These are phyloP conservation scores for Bolboschoenoplectus hybrid DNA, from an alignment of 202 grass and related monocot genomes.

Conservation along the genomic window DNA sequence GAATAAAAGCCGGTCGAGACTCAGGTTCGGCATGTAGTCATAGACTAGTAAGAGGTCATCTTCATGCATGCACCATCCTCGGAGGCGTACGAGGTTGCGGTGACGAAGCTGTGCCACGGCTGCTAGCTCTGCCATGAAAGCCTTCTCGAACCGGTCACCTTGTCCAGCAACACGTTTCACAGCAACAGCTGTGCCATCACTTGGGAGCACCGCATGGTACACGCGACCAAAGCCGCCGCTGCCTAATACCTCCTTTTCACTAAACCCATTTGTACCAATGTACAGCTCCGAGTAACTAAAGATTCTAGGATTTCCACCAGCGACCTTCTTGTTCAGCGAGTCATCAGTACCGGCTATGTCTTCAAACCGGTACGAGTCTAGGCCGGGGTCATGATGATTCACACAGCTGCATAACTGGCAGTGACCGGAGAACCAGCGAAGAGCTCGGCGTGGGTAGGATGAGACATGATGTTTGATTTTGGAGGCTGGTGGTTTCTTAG, in stretches of 20 bases:
- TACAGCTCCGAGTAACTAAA: conserved; percentile 88
- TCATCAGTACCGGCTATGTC: conserved; percentile 63
- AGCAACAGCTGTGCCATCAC: conserved; percentile 73
- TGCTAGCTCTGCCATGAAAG: conserved; percentile 73
- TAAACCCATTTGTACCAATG: conserved; percentile 73
- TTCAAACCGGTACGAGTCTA: conserved; percentile 49
- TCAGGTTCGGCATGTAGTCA: conserved; percentile 92
- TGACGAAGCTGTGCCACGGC: conserved; percentile 82
- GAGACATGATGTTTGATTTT: conserved; percentile 17
- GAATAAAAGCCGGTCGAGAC: conserved; percentile 84
- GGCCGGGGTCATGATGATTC: background rate
- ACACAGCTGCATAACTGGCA: conserved; percentile 46
- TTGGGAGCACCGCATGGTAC: conserved; percentile 72
- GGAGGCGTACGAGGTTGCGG: conserved; percentile 78
- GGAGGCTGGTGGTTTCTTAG: background rate
- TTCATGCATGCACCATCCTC: conserved; percentile 78
- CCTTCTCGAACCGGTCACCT: conserved; percentile 72
- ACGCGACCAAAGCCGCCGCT: conserved; percentile 76
- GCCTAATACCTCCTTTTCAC: conserved; percentile 63
- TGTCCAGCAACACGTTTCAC: conserved; percentile 74
- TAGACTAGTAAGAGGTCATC: conserved; percentile 79
- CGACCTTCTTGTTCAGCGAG: conserved; percentile 33
- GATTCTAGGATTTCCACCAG: conserved; percentile 53
- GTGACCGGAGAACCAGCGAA: conserved; percentile 37
- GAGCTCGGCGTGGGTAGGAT: conserved; percentile 23